These are phyloP conservation scores for Cyclotella cryptica DNA, from an alignment of 108 stramenopile species.

Conservation along the genomic window DNA sequence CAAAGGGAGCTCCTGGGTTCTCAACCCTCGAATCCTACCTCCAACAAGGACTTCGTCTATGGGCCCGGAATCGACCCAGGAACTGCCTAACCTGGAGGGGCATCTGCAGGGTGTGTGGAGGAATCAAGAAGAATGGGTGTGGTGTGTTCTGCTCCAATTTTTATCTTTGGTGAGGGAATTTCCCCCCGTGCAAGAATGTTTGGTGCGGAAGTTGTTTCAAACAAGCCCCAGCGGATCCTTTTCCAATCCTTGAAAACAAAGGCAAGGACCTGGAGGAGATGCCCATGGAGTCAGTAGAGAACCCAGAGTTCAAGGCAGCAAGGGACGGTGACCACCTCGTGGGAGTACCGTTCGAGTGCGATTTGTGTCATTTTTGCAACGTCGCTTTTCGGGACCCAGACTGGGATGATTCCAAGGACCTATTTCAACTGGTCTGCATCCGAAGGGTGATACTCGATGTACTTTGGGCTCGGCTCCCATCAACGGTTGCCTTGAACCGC, in stretches of 20 bases:
- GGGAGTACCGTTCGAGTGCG: not conserved
- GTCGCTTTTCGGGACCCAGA: not conserved
- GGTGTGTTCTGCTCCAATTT: not conserved
- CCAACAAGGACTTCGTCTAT: no score
- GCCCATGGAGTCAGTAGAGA: not conserved
- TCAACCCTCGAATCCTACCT: no score
- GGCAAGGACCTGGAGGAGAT: no score
- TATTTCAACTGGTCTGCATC: not conserved
- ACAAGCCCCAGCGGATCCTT: not conserved
- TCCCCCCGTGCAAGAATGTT: no score
- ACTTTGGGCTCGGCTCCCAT: not conserved
- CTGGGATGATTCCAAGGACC: not conserved
- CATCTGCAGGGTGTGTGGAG: not conserved
- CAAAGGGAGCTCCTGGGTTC: no score
- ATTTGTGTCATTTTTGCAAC: no score
- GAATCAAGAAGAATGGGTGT: not conserved
- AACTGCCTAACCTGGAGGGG: no score
- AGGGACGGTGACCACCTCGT: not conserved
- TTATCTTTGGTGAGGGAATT: no score
- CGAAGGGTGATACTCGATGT: not conserved
- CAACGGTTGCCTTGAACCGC: not conserved
- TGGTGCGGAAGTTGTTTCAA: not conserved
- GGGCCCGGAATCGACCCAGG: no score
- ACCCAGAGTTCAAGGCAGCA: not conserved
- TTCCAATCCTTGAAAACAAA: not conserved